These are phyloP conservation scores for Ceratocystis destructans DNA, from an alignment of 2,329 filamentous ascomycete species.

Conservation along the genomic window DNA sequence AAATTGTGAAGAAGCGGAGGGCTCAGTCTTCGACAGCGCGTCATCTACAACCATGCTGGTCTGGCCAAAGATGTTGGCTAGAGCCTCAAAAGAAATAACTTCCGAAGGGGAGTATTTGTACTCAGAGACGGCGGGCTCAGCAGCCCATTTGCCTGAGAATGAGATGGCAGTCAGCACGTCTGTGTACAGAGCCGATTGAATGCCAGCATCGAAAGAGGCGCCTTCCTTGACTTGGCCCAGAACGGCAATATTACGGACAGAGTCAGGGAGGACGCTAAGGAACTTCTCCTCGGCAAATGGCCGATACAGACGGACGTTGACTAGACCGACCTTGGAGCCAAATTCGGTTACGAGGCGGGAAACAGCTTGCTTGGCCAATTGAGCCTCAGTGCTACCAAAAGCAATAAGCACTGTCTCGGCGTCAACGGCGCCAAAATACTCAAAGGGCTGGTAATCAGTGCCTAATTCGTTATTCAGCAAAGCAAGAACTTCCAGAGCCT, in stretches of 20 bases:
- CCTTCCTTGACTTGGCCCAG: slow-evolving; percentile 72
- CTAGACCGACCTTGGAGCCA: slow-evolving; percentile 67
- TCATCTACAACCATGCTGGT: slow-evolving; percentile 37
- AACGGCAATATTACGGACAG: slow-evolving; percentile 63
- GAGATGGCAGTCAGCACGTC: slow-evolving; percentile 77
- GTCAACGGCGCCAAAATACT: slow-evolving; percentile 74
- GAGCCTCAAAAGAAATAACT: slow-evolving; percentile 40
- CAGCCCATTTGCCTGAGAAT: slow-evolving; percentile 56
- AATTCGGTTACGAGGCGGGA: slow-evolving; percentile 50
- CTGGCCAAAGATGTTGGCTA: slow-evolving; percentile 38
- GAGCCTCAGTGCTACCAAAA: slow-evolving; percentile 83
- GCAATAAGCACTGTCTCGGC: slow-evolving; percentile 77
- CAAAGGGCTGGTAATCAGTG: slow-evolving; percentile 83
- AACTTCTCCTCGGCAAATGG: slow-evolving; percentile 94
- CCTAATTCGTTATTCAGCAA: slow-evolving; percentile 83
- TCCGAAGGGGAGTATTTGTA: slow-evolving; percentile 74
- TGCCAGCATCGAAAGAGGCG: slow-evolving; percentile 57
- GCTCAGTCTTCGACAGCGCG: slow-evolving; percentile 36
- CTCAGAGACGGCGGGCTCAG: slow-evolving; percentile 56
- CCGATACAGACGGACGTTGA: slow-evolving; percentile 87
- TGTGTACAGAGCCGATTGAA: slow-evolving; percentile 78
- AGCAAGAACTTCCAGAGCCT: slow-evolving; percentile 54
- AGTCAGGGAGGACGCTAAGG: slow-evolving; percentile 63
- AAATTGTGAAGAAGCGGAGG: slow-evolving; percentile 45
- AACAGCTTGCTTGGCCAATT: slow-evolving; percentile 70